Percentiles rank a stretch among this genome's conserved stretches.
Evolutionary conservation across 1,139 yeast species (phyloP).

Genomic region (Magnusiomyces ingens): DNA sequence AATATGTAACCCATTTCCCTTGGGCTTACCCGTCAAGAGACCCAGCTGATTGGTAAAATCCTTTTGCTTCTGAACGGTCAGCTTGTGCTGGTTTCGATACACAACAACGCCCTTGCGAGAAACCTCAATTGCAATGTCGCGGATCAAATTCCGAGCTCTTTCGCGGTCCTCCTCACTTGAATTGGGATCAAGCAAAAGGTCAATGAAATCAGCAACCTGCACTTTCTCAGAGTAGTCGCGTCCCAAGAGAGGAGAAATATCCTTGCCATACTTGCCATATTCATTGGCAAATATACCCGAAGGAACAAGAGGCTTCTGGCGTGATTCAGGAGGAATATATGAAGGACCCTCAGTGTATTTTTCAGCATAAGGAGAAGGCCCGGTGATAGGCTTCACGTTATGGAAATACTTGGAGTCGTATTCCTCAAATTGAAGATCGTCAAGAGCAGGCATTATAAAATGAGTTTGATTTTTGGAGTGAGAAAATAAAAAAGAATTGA

Average conservation of each 20-base stretch:
- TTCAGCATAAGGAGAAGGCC: conserved; percentile 26
- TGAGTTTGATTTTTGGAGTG: too few relatives aligned
- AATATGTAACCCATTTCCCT: conserved; percentile 5
- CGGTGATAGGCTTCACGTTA: conserved; percentile 12
- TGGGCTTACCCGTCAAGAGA: conserved; percentile 5
- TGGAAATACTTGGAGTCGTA: background rate
- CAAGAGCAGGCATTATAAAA: conserved; percentile 2
- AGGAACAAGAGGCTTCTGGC: background rate
- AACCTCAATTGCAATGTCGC: background rate
- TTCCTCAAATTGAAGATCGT: conserved; percentile 1
- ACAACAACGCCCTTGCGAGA: background rate
- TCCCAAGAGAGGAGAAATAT: conserved; percentile 5
- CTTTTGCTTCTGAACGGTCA: background rate
- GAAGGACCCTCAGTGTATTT: conserved; percentile 7
- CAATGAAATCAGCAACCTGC: conserved; percentile 4
- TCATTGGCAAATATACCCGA: conserved; percentile 4
- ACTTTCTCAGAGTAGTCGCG: conserved; percentile 3
- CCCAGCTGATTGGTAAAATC: conserved; percentile 1
- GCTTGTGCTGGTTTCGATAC: background rate
- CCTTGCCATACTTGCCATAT: conserved; percentile 5
- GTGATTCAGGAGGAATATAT: conserved; percentile 4
- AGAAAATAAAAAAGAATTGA: too few relatives aligned
- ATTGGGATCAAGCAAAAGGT: conserved; percentile 1
- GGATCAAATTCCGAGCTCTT: conserved; percentile 17
- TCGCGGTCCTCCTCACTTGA: conserved; percentile 42